A percentile compares a stretch with the other conserved stretches of the same genome.
Evolutionary conservation across 257 asterid species (phyloP).

Genomic region (Paraleonurus japonicus): DNA sequence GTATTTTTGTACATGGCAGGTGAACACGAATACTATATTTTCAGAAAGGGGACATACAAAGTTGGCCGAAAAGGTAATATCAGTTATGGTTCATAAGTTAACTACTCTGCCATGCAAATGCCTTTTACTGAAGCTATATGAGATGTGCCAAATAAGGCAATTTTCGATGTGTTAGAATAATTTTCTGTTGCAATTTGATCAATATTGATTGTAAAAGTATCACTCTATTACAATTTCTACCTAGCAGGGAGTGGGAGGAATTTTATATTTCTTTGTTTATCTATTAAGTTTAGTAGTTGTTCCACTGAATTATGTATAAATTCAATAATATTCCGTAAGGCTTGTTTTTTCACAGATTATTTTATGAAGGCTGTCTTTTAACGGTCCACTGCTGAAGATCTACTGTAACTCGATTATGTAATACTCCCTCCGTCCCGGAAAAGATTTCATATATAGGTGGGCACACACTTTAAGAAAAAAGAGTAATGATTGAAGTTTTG

Average conservation of each 20-base stretch:
- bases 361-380: not conserved
- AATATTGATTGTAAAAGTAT: not conserved
- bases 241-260: not conserved
- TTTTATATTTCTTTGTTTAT: not conserved
- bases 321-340: not conserved
- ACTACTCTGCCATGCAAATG: conserved; percentile 6
- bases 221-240: not conserved
- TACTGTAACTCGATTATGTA: not conserved
- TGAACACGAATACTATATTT: conserved; percentile 74
- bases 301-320: not conserved
- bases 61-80: conserved; percentile 86
- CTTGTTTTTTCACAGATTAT: not conserved
- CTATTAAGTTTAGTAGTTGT: not conserved
- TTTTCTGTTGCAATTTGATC: too few relatives aligned
- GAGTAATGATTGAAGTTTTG: too few relatives aligned
- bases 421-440: too few relatives aligned
- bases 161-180: too few relatives aligned
- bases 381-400: not conserved
- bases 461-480: too few relatives aligned
- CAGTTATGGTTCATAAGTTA: conserved; percentile 1
- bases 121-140: too few relatives aligned
- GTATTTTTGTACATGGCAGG: conserved; percentile 45
- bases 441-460: too few relatives aligned
- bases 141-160: too few relatives aligned
- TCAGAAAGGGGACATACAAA: conserved; percentile 76